phyloP scores from a whole-genome alignment of 306 rosid species.

The Lablab purpureus region DNA sequence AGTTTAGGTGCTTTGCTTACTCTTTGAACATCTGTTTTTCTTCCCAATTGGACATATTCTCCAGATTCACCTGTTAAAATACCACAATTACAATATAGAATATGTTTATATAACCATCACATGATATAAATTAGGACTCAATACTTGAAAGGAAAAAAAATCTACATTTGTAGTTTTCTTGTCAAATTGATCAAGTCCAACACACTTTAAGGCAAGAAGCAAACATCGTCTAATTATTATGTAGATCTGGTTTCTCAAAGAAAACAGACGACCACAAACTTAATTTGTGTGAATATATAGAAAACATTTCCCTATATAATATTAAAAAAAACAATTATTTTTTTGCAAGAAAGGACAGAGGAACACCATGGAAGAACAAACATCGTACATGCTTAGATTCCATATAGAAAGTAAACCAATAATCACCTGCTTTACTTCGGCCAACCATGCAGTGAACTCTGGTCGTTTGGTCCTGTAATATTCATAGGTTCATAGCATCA shows the following conservation, averaged over 20 bases:
- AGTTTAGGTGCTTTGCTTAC: slow-evolving; percentile 65
- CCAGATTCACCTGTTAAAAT: slow-evolving; percentile 80
- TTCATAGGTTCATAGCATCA: slow-evolving; percentile 43
- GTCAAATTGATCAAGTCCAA: background rate
- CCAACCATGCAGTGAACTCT: slow-evolving; percentile 97
- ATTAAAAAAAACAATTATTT: slow-evolving; percentile 10
- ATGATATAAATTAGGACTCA: background rate
- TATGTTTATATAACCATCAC: slow-evolving; percentile 19
- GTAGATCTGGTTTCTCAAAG: background rate
- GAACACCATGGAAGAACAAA: background rate
- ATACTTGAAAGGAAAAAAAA: background rate
- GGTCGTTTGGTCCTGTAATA: slow-evolving; percentile 90
- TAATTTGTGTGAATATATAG: slow-evolving; percentile 12
- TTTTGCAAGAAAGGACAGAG: slow-evolving; percentile 14
- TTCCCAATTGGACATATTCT: slow-evolving; percentile 92
- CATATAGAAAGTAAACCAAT: slow-evolving; percentile 30
- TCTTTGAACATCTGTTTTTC: slow-evolving; percentile 95
- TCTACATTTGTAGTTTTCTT: background rate
- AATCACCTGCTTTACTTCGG: slow-evolving; percentile 87
- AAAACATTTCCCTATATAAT: slow-evolving; percentile 14
- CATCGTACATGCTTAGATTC: slow-evolving; percentile 10
- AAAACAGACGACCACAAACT: background rate
- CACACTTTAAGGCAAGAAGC: slow-evolving; percentile 7
- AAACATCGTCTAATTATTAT: slow-evolving; percentile 2
- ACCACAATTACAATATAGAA: slow-evolving; percentile 34